Conservation (phyloP, 2,329 filamentous ascomycete species). For the Elsinoe ampelina region DNA sequence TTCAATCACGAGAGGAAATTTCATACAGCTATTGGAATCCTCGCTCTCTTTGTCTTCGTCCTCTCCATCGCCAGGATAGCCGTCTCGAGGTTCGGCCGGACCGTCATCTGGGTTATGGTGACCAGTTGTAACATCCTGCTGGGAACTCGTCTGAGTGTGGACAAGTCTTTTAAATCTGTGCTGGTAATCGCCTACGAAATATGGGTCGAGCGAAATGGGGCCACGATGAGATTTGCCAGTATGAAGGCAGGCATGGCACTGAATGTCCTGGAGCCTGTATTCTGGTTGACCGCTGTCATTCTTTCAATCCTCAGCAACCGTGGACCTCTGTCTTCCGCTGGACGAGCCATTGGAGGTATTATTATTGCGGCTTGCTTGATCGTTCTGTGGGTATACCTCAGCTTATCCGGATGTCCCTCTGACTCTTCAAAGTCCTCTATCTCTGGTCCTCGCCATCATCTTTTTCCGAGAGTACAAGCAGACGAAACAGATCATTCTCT, state of each 20-base stretch:
- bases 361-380: not conserved
- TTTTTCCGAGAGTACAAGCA: not conserved
- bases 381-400: not conserved
- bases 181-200: not conserved
- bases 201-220: not conserved
- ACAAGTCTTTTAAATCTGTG: not conserved
- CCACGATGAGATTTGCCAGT: not conserved
- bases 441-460: not conserved
- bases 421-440: not conserved
- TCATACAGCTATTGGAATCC: not conserved
- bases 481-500: not conserved
- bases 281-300: not conserved
- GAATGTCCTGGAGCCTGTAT: not conserved
- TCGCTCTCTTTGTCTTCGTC: not conserved
- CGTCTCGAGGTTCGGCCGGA: not conserved
- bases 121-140: not conserved
- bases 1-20: not conserved
- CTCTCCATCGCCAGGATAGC: not conserved
- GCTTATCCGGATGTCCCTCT: not conserved
- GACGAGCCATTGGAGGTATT: not conserved
- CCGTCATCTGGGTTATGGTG: not conserved
- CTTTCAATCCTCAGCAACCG: not conserved
- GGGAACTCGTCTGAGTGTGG: not conserved
- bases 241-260: not conserved
- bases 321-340: not conserved